phyloP scores from a whole-genome alignment of 2,329 filamentous ascomycete species.

The Dothideomycetidae sp. region DNA sequence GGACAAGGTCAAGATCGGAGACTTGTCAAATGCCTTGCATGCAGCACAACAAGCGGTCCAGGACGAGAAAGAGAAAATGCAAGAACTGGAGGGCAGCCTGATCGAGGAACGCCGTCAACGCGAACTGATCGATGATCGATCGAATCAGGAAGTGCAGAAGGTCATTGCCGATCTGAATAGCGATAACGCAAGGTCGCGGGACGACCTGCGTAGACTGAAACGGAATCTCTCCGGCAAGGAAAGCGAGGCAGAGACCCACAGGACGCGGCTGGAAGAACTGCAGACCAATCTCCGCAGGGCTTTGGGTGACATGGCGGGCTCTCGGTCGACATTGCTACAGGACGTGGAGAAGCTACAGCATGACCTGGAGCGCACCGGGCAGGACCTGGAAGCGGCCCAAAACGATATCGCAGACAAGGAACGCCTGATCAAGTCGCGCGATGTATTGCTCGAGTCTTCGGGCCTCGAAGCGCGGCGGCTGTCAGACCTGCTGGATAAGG shows the following conservation, averaged over 20 bases:
- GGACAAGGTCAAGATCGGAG: constrained; percentile 95
- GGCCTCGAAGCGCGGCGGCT: constrained; percentile 75
- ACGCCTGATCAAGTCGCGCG: constrained; percentile 74
- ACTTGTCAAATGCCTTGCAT: constrained; percentile 71
- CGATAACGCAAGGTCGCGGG: constrained; percentile 67
- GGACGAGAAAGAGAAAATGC: constrained; percentile 61
- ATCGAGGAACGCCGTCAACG: constrained; percentile 70
- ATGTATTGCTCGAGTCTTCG: constrained; percentile 74
- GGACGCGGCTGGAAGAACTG: constrained; percentile 75
- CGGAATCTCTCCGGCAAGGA: constrained; percentile 74
- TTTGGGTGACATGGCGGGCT: constrained; percentile 76
- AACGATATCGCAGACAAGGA: constrained; percentile 79
- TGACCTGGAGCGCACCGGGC: constrained; percentile 69
- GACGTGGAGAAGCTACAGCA: constrained; percentile 72
- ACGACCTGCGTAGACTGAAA: constrained; percentile 67
- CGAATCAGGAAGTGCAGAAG: constrained; percentile 91
- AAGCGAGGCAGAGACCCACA: constrained; percentile 80
- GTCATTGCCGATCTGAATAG: constrained; percentile 84
- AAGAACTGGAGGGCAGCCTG: constrained; percentile 46
- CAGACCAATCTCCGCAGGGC: constrained; percentile 79
- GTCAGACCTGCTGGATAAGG: constrained; percentile 79
- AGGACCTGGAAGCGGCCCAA: constrained; percentile 68
- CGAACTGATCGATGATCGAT: constrained; percentile 70
- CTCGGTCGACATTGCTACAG: constrained; percentile 69
- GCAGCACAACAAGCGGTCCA: constrained; percentile 65